phyloP scores from a whole-genome alignment of 2,329 filamentous ascomycete genomes.

The Hypoxylon rubiginosum region DNA sequence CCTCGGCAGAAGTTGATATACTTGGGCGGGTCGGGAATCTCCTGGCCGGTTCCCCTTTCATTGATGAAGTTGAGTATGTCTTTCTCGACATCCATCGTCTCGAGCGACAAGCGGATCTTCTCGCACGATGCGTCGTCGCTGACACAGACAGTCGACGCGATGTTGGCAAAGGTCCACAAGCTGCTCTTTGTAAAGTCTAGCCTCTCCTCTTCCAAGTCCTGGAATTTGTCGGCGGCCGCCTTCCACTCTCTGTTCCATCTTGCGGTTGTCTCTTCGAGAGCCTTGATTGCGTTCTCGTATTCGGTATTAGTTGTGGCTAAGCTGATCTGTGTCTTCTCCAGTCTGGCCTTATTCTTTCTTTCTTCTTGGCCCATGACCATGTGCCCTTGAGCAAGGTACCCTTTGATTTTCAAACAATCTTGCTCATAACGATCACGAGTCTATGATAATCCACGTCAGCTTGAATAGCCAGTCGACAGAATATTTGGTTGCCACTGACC shows the following conservation, averaged over 20 bases:
- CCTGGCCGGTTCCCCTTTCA: slow-evolving; percentile 90
- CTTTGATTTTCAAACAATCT: slow-evolving; percentile 98
- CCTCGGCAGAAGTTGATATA: slow-evolving; percentile 99
- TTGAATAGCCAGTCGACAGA: not conserved
- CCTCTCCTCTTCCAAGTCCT: slow-evolving; percentile 96
- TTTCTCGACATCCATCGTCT: slow-evolving; percentile 96
- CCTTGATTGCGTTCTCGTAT: slow-evolving; percentile 93
- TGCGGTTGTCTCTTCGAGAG: slow-evolving; percentile 92
- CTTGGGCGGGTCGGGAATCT: slow-evolving; percentile 96
- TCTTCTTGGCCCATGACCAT: slow-evolving; percentile 99
- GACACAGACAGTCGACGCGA: slow-evolving; percentile 96
- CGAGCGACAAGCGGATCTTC: slow-evolving; percentile 91
- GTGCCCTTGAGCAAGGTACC: slow-evolving; percentile 96
- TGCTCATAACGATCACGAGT: slow-evolving; percentile 96
- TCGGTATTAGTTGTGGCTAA: slow-evolving; percentile 91
- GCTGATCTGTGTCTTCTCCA: slow-evolving; percentile 98
- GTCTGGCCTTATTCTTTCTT: slow-evolving; percentile 97
- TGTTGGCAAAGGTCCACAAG: slow-evolving; percentile 97
- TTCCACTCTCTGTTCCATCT: slow-evolving; percentile 99
- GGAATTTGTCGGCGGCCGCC: slow-evolving; percentile 97
- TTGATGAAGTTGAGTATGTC: slow-evolving; percentile 92
- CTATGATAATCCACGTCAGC: slow-evolving; percentile 56
- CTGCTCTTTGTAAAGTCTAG: slow-evolving; percentile 98
- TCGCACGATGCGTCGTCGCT: slow-evolving; percentile 97
- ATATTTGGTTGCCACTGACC: slow-evolving; percentile 61